Conservation (phyloP, 495 filamentous ascomycete genomes). For the Umbilicaria muhlenbergii region DNA sequence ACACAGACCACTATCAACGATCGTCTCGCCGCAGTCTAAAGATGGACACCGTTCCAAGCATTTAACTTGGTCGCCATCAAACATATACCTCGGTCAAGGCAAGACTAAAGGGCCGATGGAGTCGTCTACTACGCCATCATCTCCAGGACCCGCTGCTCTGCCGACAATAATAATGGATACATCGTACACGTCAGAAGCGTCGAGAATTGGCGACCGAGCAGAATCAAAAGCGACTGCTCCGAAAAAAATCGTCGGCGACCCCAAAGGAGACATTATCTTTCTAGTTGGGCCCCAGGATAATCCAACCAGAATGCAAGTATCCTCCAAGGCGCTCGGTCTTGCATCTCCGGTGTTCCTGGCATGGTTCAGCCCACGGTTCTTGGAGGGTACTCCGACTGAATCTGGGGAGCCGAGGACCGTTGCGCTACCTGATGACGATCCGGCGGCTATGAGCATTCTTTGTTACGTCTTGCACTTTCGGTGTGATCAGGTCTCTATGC, state of each 20-base stretch:
- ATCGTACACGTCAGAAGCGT: no score
- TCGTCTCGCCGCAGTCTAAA: no score
- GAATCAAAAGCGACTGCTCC: no score
- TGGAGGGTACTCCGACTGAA: constrained; percentile 1
- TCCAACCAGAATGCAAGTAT: constrained; percentile 8
- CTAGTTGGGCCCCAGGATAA: not conserved
- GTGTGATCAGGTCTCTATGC: not conserved
- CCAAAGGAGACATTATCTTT: not conserved
- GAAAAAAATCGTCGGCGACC: not conserved
- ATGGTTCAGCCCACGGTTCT: constrained; percentile 13
- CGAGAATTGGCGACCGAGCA: no score
- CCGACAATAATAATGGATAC: no score
- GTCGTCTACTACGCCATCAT: no score
- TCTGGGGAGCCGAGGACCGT: not conserved
- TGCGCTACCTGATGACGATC: constrained; percentile 6
- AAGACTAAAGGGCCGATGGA: no score
- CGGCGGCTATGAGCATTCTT: constrained; percentile 3
- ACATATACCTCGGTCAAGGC: no score
- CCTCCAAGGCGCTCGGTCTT: constrained; percentile 11
- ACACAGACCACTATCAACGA: no score
- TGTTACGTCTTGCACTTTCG: constrained; percentile 12
- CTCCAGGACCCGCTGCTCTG: no score
- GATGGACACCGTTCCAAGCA: no score
- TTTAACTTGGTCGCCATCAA: no score
- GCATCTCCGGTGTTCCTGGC: constrained; percentile 14